These are phyloP conservation scores for Canariomyces notabilis DNA, from an alignment of 2,329 filamentous ascomycete species.

Conservation along the genomic window DNA sequence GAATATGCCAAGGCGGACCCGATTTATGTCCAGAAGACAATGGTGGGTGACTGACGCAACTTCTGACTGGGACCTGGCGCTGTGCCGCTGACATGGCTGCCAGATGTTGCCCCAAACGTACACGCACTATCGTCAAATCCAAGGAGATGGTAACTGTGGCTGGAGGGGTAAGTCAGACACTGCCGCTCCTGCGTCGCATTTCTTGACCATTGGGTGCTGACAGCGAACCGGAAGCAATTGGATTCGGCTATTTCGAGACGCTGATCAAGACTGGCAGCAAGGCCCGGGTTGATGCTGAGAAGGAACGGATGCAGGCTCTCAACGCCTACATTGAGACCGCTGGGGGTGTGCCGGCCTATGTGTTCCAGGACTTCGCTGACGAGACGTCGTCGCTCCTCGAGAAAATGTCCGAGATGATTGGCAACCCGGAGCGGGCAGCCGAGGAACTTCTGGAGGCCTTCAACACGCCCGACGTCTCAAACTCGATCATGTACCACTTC, in stretches of 20 bases:
- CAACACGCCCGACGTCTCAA: slow-evolving; percentile 64
- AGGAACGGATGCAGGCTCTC: slow-evolving; percentile 65
- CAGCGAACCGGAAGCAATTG: slow-evolving; percentile 61
- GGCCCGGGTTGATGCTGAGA: slow-evolving; percentile 63
- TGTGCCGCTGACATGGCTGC: slow-evolving; percentile 9
- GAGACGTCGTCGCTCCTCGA: slow-evolving; percentile 65
- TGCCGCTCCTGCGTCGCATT: neutral
- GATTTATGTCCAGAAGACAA: slow-evolving; percentile 79
- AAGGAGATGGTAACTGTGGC: slow-evolving; percentile 92
- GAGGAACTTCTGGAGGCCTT: slow-evolving; percentile 58
- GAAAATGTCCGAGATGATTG: slow-evolving; percentile 55
- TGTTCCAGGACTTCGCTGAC: slow-evolving; percentile 81
- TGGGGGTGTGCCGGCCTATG: slow-evolving; percentile 64
- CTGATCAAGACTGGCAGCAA: slow-evolving; percentile 64
- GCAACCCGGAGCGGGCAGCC: slow-evolving; percentile 53
- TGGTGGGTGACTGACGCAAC: slow-evolving; percentile 50
- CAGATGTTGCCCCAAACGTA: slow-evolving; percentile 79
- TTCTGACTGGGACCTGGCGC: neutral
- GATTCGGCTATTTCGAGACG: slow-evolving; percentile 88
- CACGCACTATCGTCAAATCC: slow-evolving; percentile 79
- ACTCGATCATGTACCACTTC: slow-evolving; percentile 78
- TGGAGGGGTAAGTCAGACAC: slow-evolving; percentile 76
- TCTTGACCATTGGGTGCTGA: slow-evolving; percentile 16
- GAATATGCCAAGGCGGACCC: slow-evolving; percentile 88
- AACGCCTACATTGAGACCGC: slow-evolving; percentile 64